Evolutionary conservation across 176 grass and related monocot species (phyloP).

Genomic region (Carex cristatella): DNA sequence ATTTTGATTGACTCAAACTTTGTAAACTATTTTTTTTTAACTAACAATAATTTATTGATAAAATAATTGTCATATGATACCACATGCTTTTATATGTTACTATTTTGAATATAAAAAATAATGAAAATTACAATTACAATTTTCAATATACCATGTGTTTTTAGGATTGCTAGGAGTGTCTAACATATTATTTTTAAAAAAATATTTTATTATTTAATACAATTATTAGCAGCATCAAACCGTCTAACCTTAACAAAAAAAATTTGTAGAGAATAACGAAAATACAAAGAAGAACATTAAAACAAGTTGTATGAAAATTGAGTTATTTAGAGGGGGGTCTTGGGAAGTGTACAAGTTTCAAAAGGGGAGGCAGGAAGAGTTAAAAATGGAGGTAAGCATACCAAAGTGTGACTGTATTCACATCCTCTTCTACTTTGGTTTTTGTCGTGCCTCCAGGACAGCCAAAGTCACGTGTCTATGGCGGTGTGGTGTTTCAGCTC

Average conservation of each 20-base stretch:
- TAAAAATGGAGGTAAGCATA: conserved; percentile 16
- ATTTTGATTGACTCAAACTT: no score
- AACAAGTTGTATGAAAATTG: not conserved
- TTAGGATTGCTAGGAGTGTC: no score
- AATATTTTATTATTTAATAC: no score
- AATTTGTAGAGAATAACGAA: not conserved
- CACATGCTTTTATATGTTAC: not conserved
- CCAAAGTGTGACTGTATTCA: conserved; percentile 3
- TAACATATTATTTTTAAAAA: no score
- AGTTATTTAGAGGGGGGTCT: not conserved
- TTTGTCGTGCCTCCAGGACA: conserved; percentile 25
- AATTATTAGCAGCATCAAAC: no score
- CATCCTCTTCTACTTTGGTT: conserved; percentile 17
- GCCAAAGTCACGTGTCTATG: conserved; percentile 33
- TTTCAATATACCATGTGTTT: no score
- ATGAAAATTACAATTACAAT: no score
- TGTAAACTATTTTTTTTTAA: no score
- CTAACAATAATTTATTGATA: no score
- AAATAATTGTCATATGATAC: not conserved
- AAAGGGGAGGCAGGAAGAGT: conserved; percentile 4
- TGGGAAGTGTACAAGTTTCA: not conserved
- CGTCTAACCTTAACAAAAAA: no score
- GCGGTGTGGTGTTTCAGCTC: not conserved
- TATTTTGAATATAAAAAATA: not conserved
- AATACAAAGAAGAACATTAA: not conserved